Evolutionary conservation across 2,329 filamentous ascomycete genomes (phyloP).

Genomic region (Trematosphaeria pertusa): DNA sequence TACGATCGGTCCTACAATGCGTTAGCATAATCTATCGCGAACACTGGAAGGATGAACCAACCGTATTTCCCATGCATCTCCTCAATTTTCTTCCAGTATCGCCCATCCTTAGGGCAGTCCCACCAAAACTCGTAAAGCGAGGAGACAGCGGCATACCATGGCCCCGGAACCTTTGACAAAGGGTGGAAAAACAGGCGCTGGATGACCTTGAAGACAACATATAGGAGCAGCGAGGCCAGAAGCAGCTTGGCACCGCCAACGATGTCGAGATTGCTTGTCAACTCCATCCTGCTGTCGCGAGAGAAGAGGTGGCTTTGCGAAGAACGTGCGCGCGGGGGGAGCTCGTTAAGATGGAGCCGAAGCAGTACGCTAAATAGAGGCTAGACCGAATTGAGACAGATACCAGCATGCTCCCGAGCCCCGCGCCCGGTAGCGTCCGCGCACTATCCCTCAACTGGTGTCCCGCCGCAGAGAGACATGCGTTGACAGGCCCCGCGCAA

Average conservation of each 20-base stretch:
- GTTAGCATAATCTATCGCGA: not conserved
- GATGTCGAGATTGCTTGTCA: not conserved
- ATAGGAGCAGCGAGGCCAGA: constrained; percentile 2
- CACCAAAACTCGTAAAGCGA: constrained; percentile 19
- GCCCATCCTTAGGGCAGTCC: constrained; percentile 11
- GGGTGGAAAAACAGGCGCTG: constrained; percentile 18
- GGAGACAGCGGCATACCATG: constrained; percentile 15
- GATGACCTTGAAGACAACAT: constrained; percentile 7
- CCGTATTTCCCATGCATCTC: constrained; percentile 34
- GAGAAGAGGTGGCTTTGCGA: too few relatives aligned
- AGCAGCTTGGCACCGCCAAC: not conserved
- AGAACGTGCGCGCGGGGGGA: too few relatives aligned
- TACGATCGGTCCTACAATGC: constrained; percentile 13
- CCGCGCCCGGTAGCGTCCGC: too few relatives aligned
- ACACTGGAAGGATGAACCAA: constrained; percentile 1
- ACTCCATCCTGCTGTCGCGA: not conserved
- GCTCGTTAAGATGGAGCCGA: too few relatives aligned
- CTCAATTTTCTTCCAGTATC: constrained; percentile 13
- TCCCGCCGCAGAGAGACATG: too few relatives aligned
- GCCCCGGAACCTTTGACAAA: constrained; percentile 16
- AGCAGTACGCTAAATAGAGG: too few relatives aligned
- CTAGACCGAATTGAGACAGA: too few relatives aligned
- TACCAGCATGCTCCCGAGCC: too few relatives aligned
- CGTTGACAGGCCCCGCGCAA: too few relatives aligned
- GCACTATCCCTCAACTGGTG: too few relatives aligned